Conservation (phyloP, 179 eudicot genomes). For the Amaranthus tricolor region DNA sequence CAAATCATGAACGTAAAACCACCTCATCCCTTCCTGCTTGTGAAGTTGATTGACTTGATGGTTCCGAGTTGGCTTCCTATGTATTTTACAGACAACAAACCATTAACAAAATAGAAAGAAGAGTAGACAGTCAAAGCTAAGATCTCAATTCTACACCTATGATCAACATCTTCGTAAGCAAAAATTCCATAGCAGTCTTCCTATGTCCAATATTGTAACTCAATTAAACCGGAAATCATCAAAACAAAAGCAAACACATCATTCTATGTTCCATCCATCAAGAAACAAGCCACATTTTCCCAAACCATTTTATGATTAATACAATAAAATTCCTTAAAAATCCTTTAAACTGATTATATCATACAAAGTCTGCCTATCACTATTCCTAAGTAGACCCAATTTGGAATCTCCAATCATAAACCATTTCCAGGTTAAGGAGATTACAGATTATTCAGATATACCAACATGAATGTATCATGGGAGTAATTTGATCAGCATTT, state of each 20-base stretch:
- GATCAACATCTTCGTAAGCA: too few relatives aligned
- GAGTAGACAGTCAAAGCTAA: not conserved
- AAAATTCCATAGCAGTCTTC: not conserved
- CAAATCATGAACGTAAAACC: not conserved
- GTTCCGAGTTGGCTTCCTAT: slow-evolving; percentile 34
- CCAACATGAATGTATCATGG: too few relatives aligned
- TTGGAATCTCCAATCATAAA: not conserved
- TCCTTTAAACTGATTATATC: not conserved
- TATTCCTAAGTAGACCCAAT: too few relatives aligned
- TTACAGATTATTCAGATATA: too few relatives aligned
- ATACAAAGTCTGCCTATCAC: not conserved
- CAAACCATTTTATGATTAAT: not conserved
- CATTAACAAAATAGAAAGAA: slow-evolving; percentile 19
- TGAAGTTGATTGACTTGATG: slow-evolving; percentile 29
- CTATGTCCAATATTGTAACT: not conserved
- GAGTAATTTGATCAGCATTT: too few relatives aligned
- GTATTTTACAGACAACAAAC: not conserved
- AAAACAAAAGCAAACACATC: not conserved
- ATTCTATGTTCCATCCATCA: not conserved
- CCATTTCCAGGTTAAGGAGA: not conserved
- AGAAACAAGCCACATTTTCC: not conserved
- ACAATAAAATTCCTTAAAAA: not conserved
- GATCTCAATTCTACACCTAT: too few relatives aligned
- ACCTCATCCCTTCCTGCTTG: slow-evolving; percentile 24
- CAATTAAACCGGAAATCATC: not conserved